phyloP scores from a whole-genome alignment of 2,329 filamentous ascomycete genomes.

The Teratosphaeria pseudoeucalypti region DNA sequence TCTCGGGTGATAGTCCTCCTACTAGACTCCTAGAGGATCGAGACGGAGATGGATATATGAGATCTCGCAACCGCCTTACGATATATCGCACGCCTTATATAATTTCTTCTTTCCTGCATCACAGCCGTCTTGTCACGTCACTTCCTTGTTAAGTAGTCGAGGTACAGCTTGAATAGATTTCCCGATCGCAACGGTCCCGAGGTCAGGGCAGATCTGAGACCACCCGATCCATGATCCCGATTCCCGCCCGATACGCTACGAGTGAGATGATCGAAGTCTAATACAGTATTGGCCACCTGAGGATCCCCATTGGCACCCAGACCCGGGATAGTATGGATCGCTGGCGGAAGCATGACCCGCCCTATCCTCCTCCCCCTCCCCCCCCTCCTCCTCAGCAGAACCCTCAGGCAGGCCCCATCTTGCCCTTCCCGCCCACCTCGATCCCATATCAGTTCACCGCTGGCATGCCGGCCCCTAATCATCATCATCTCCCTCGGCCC shows the following conservation, averaged over 20 bases:
- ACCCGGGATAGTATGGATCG: background rate
- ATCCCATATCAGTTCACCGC: background rate
- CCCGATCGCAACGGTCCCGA: background rate
- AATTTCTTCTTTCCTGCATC: background rate
- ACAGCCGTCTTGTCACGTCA: background rate
- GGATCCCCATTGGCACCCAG: background rate
- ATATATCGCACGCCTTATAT: background rate
- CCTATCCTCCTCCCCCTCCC: background rate
- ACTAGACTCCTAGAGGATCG: too few relatives aligned
- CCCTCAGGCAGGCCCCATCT: background rate
- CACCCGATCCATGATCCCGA: background rate
- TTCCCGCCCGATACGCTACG: background rate
- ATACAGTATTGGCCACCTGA: too few relatives aligned
- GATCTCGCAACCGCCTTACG: background rate
- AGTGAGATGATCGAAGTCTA: background rate
- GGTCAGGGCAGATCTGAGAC: background rate
- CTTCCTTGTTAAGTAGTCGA: background rate
- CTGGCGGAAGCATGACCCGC: background rate
- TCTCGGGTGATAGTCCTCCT: too few relatives aligned
- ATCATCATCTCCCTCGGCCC: background rate
- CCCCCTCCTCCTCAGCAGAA: background rate
- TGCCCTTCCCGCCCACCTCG: background rate
- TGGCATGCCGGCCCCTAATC: background rate
- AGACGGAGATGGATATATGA: too few relatives aligned
- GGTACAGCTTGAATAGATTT: background rate